Evolutionary conservation across 441 rosid genomes (phyloP), one percentile per base, ranked within the genome.

Genomic region (Arabidopsis hybrid): DNA sequence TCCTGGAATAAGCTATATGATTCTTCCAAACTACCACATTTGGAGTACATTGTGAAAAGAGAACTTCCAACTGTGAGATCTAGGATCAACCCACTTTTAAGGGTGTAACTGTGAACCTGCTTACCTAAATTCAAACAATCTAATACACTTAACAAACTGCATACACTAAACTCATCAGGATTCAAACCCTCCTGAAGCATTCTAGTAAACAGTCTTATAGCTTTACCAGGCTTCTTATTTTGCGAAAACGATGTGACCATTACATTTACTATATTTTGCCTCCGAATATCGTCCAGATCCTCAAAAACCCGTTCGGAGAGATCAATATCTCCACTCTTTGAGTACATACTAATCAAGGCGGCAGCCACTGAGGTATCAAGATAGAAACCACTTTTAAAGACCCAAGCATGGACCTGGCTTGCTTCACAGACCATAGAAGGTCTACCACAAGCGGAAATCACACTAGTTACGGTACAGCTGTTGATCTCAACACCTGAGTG

Each of bases 31-130:
- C 80, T 73, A 71, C 86, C 90, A 64, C 89, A 86, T 74, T 90
- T 89, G 36, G 96, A 90, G 82, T 90, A 92, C 89, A 92, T 82
- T 36, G 90, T 90, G 67, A 83, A 85, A 75, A 90, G 91, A 50
- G 96, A 86, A 80, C 92, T 83, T 34, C 89, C 84, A 60, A 92
- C 92, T 2, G 85, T 85, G 71, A 87, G 86, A 83, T 86, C 83
- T 42, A 60, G 67, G 56, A 83, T 55, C 69, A 87, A 67, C 45
- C 91, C 91, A 51, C 75, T 80, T 83, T 87, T 92, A 68, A 85
- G 72, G 69, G 72, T 72, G 75, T 65, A 72, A 75, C 93, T 78
- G 60, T 92, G 96, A 74, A 87, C 69, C 81, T 90, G 93, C 77
- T 80, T 83, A 67, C 88, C 95, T 16, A 89, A 71, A 66, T 38